Percentiles rank a stretch among this genome's conserved stretches.
Evolutionary conservation across 768 basidiomycete genomes (phyloP).

Genomic region (Lactifluus volemus): DNA sequence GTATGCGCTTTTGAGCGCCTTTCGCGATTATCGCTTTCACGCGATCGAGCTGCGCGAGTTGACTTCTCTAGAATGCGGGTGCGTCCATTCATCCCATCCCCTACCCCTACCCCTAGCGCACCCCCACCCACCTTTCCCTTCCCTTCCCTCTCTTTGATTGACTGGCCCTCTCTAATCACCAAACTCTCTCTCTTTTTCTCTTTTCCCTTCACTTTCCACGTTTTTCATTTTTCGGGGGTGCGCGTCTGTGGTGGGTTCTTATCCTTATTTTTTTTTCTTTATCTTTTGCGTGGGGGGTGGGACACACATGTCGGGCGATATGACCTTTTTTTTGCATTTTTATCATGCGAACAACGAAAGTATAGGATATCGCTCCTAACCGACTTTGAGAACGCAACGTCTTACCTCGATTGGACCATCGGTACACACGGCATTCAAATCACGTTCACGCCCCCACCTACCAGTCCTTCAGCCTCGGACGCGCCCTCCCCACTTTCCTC

Average conservation of each 20-base stretch:
- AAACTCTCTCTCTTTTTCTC: neutral
- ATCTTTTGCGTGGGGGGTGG: no score
- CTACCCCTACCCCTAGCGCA: neutral
- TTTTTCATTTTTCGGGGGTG: neutral
- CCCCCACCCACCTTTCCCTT: neutral
- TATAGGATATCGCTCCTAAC: slow-evolving; percentile 76
- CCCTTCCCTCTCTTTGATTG: slow-evolving; percentile 1
- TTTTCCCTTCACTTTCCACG: neutral
- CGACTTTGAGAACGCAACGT: slow-evolving; percentile 75
- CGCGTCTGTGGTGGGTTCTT: neutral
- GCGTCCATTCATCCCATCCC: slow-evolving; percentile 27
- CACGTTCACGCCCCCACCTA: slow-evolving; percentile 71
- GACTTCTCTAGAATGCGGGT: slow-evolving; percentile 80
- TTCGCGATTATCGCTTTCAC: slow-evolving; percentile 80
- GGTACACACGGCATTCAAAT: slow-evolving; percentile 91
- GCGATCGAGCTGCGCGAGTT: slow-evolving; percentile 74
- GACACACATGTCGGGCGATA: no score
- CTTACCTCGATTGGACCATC: slow-evolving; percentile 89
- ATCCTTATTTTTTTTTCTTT: neutral
- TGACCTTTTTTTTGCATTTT: neutral
- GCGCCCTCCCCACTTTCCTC: slow-evolving; percentile 68
- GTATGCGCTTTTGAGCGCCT: slow-evolving; percentile 88
- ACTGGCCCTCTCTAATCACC: neutral
- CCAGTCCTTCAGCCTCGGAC: slow-evolving; percentile 43
- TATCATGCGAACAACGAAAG: slow-evolving; percentile 25